Conservation (phyloP, 2,329 filamentous ascomycete species). For the Bisporella sp. region DNA sequence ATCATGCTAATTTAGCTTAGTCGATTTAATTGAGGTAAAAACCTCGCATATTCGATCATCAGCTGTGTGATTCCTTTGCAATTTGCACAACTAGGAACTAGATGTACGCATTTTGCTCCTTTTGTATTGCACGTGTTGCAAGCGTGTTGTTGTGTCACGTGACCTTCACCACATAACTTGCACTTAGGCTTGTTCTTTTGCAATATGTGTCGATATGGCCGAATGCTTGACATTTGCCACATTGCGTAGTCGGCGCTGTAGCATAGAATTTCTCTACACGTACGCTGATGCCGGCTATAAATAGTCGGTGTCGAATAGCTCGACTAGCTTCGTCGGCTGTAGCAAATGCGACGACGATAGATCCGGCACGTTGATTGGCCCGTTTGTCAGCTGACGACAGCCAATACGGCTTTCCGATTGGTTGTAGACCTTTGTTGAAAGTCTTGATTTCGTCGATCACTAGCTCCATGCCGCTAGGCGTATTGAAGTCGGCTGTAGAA, state of each 20-base stretch:
- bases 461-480: not conserved
- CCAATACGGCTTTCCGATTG: constrained; percentile 2
- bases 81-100: constrained; percentile 2
- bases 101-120: constrained; percentile 1
- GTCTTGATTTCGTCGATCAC: constrained; percentile 2
- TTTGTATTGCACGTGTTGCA: not conserved
- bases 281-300: constrained; percentile 1
- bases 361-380: not conserved
- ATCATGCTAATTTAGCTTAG: not conserved
- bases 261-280: not conserved
- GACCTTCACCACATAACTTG: not conserved
- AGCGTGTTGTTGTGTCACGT: not conserved
- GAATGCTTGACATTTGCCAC: not conserved
- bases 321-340: constrained; percentile 1
- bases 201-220: constrained; percentile 1
- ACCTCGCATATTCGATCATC: no score
- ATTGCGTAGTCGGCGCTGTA: constrained; percentile 1
- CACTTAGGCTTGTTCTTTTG: not conserved
- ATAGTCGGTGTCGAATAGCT: constrained; percentile 2
- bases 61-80: not conserved
- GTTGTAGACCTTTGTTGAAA: constrained; percentile 2
- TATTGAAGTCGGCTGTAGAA: constrained; percentile 1
- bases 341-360: constrained; percentile 2
- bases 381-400: not conserved
- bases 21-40: not conserved